Percentiles rank a stretch among this genome's conserved stretches.
Conservation (phyloP, 805 yeast genomes). For the Wickerhamomyces mucosus region DNA sequence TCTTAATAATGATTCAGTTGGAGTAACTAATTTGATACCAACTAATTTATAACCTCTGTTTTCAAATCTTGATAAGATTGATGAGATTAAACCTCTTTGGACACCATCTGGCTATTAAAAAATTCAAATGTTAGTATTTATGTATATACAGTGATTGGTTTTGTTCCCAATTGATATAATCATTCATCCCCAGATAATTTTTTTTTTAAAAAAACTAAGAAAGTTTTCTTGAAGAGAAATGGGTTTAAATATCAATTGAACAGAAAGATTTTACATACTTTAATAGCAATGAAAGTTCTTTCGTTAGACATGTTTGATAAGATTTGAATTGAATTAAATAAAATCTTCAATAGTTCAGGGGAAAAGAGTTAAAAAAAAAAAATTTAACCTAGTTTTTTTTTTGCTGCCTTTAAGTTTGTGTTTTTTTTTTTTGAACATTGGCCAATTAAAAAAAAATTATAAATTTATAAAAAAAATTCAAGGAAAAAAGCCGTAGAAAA, state of each 20-base stretch:
- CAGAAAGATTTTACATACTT: slow-evolving; percentile 18
- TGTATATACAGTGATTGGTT: not conserved
- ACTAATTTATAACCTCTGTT: slow-evolving; percentile 96
- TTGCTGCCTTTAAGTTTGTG: not conserved
- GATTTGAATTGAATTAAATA: not conserved
- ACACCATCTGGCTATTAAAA: slow-evolving; percentile 86
- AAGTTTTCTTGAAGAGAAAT: not conserved
- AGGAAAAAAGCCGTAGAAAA: no score
- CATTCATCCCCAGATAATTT: no score
- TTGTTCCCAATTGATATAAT: not conserved
- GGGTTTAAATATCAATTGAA: no score
- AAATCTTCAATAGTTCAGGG: not conserved
- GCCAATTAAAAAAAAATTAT: no score
- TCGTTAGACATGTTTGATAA: slow-evolving; percentile 36
- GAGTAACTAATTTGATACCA: slow-evolving; percentile 83
- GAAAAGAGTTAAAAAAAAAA: not conserved
- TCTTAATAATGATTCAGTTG: slow-evolving; percentile 80
- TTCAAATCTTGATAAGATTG: slow-evolving; percentile 89
- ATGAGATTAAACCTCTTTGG: slow-evolving; percentile 94
- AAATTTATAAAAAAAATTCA: no score
- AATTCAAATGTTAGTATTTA: not conserved
- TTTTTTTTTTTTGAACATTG: not conserved
- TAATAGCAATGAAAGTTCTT: slow-evolving; percentile 88
- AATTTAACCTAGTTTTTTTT: slow-evolving; percentile 1
- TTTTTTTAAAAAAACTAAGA: no score